phyloP scores from a whole-genome alignment of 805 yeast species.

The Starmerella sp. region DNA sequence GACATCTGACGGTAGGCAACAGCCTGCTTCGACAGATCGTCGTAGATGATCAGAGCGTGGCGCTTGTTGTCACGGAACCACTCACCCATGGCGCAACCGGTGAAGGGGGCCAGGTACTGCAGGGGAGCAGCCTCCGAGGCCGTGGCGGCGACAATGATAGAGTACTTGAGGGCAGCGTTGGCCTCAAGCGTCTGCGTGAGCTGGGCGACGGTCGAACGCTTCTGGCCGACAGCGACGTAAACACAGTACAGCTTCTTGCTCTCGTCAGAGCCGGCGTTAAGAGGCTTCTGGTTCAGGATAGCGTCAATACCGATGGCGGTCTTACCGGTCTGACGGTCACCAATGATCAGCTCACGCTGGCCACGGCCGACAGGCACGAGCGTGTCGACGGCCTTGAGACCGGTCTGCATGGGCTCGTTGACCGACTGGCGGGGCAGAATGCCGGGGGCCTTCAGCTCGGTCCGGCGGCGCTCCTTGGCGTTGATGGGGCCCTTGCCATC shows the following conservation, averaged over 20 bases:
- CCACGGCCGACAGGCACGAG: conserved; percentile 99
- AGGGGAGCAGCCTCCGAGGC: conserved; percentile 99
- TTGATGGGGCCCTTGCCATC: conserved; percentile 99
- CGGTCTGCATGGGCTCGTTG: conserved; percentile 99
- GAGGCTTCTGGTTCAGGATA: conserved; percentile 97
- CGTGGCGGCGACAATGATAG: conserved; percentile 98
- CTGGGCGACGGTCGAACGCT: conserved; percentile 99
- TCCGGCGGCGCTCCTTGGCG: conserved; percentile 75
- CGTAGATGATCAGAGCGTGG: conserved; percentile 94
- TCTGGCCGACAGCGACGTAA: conserved; percentile 99
- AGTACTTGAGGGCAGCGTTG: conserved; percentile 93
- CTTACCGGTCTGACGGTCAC: conserved; percentile 99
- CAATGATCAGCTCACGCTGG: conserved; percentile 99
- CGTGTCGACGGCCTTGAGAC: conserved; percentile 97
- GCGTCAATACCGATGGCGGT: conserved; percentile 98
- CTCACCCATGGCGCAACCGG: conserved; percentile 99
- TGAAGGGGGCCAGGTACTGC: conserved; percentile 99
- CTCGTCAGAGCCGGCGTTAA: conserved; percentile 94
- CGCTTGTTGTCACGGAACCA: conserved; percentile 99
- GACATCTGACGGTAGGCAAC: conserved; percentile 99
- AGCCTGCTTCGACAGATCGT: conserved; percentile 98
- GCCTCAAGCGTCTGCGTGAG: conserved; percentile 98
- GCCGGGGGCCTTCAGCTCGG: conserved; percentile 99
- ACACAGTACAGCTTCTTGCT: conserved; percentile 98
- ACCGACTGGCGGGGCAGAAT: conserved; percentile 98